Evolutionary conservation across 305 asterid species (phyloP).

Genomic region (Fraxinus ornus): DNA sequence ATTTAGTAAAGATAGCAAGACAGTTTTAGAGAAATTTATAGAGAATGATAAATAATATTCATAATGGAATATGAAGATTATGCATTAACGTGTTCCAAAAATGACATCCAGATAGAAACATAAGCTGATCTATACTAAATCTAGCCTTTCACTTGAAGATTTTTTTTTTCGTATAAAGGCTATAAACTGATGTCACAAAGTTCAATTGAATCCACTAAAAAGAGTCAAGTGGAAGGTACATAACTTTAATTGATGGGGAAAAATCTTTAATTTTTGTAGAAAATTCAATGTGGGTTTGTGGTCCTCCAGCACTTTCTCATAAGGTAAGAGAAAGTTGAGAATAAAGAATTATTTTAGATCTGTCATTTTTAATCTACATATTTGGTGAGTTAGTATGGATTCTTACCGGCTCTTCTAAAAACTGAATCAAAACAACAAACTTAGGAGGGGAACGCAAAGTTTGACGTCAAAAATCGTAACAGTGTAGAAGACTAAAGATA

Average conservation of each 20-base stretch:
- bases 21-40: neutral
- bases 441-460: neutral
- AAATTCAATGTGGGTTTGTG: conserved; percentile 51
- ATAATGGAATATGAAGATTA: neutral
- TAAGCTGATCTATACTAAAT: neutral
- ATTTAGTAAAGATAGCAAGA: neutral
- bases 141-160: neutral
- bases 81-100: neutral
- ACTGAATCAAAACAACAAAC: neutral
- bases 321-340: conserved; percentile 21
- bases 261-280: neutral
- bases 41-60: neutral
- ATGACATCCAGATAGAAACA: neutral
- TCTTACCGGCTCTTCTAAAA: neutral
- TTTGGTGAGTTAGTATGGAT: neutral
- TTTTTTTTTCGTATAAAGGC: neutral
- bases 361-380: neutral
- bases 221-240: conserved; percentile 13
- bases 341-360: conserved; percentile 6
- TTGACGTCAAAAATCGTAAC: neutral
- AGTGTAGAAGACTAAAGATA: neutral
- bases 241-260: neutral
- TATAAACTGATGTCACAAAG: neutral
- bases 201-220: neutral
- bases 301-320: conserved; percentile 50